These are phyloP conservation scores for Neopestalotiopsis sp. DNA, from an alignment of 2,329 filamentous ascomycete genomes.

Conservation along the genomic window DNA sequence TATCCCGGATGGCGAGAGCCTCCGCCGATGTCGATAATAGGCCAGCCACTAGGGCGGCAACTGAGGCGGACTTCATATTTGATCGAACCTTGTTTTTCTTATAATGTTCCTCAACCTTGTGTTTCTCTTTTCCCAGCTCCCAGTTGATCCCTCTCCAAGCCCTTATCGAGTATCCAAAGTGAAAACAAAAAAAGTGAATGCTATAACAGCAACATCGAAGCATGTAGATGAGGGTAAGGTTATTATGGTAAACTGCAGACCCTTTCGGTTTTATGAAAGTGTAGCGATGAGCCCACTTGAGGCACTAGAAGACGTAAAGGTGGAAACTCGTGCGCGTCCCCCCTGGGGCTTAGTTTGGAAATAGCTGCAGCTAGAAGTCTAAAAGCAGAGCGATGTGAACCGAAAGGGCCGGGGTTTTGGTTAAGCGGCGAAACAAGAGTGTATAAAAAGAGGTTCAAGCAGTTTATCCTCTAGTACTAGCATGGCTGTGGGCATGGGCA, in stretches of 20 bases:
- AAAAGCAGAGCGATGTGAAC: conserved; percentile 9
- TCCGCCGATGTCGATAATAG: conserved; percentile 29
- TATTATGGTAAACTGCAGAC: conserved; percentile 8
- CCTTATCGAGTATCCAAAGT: conserved; percentile 21
- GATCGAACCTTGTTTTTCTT: background rate
- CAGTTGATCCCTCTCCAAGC: conserved; percentile 14
- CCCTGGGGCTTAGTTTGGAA: conserved; percentile 24
- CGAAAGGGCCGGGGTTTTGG: background rate
- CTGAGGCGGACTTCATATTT: conserved; percentile 27
- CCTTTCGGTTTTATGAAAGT: conserved; percentile 24
- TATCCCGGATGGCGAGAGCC: conserved; percentile 30
- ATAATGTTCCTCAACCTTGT: background rate
- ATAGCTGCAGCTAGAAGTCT: conserved; percentile 19
- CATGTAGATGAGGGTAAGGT: background rate
- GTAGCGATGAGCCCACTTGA: background rate
- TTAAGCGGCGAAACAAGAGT: conserved; percentile 15
- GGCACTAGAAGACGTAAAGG: conserved; percentile 10
- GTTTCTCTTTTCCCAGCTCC: background rate
- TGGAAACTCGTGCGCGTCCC: conserved; percentile 30
- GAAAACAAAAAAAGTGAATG: conserved; percentile 9
- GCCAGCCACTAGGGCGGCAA: conserved; percentile 32
- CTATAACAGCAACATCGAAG: conserved; percentile 28
- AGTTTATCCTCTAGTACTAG: background rate
- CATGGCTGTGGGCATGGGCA: background rate
- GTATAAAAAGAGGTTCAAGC: conserved; percentile 18